Evolutionary conservation across 2,329 filamentous ascomycete species (phyloP).

Genomic region (Onygenales sp.): DNA sequence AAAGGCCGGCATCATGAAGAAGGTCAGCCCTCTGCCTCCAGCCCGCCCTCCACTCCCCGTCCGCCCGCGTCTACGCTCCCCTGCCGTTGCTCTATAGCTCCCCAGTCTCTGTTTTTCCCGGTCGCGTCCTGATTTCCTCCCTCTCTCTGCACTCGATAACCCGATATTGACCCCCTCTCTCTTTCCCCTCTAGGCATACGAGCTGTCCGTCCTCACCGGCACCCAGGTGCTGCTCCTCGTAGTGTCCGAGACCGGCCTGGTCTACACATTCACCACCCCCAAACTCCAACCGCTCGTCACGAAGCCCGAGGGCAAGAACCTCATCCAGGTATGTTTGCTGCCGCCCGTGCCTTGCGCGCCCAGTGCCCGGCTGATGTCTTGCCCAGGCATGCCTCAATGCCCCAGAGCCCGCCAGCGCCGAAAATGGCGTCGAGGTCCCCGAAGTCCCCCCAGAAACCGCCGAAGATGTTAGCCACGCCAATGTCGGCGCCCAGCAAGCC

Average conservation of each 20-base stretch:
- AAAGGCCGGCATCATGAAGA: conserved; percentile 99
- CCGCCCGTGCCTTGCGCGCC: neutral
- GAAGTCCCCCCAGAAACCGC: conserved; percentile 73
- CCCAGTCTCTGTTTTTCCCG: conserved; percentile 3
- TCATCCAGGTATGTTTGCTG: conserved; percentile 72
- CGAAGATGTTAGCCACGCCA: conserved; percentile 71
- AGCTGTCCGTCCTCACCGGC: conserved; percentile 91
- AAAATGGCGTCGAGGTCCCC: conserved; percentile 68
- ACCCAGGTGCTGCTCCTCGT: conserved; percentile 95
- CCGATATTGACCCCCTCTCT: neutral
- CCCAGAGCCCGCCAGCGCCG: conserved; percentile 75
- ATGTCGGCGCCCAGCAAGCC: conserved; percentile 59
- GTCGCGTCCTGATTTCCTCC: neutral
- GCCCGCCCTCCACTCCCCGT: neutral
- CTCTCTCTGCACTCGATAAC: neutral
- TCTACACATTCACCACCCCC: conserved; percentile 97
- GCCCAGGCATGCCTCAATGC: conserved; percentile 86
- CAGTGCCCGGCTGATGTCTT: neutral
- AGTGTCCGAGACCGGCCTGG: conserved; percentile 91
- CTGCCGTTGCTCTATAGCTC: neutral
- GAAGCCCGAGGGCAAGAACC: conserved; percentile 97
- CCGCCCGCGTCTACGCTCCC: neutral
- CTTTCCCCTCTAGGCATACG: conserved; percentile 63
- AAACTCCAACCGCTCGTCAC: conserved; percentile 97
- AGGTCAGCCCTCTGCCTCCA: conserved; percentile 54